A percentile compares a stretch with the other conserved stretches of the same genome.
These are phyloP conservation scores for Cercospora beticola DNA, from an alignment of 2,329 filamentous ascomycete species.

Conservation along the genomic window DNA sequence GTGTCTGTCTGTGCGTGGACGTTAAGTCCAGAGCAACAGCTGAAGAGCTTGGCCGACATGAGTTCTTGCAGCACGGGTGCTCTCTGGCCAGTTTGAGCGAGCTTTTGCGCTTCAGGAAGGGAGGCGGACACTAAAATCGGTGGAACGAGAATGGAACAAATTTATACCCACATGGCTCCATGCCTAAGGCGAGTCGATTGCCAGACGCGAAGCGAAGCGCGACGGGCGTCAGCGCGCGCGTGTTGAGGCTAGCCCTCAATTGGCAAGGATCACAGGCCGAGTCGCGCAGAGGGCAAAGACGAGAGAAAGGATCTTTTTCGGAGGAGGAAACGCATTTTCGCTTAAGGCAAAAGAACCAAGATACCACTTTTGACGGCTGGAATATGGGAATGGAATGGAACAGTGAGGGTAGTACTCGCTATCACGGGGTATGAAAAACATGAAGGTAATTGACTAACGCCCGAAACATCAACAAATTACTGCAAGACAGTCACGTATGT, in stretches of 20 bases:
- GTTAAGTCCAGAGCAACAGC: conserved; percentile 92
- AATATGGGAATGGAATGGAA: conserved; percentile 1
- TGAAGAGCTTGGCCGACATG: conserved; percentile 82
- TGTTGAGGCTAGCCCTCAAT: background rate
- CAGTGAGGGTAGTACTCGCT: background rate
- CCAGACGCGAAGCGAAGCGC: background rate
- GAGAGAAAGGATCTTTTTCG: background rate
- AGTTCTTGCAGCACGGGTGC: conserved; percentile 93
- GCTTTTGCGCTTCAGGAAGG: conserved; percentile 78
- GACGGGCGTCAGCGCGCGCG: background rate
- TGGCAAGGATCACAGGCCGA: background rate
- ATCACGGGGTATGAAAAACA: conserved; percentile 3
- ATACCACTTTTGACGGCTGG: conserved; percentile 17
- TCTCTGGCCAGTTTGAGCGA: conserved; percentile 78
- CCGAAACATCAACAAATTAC: background rate
- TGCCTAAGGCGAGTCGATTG: background rate
- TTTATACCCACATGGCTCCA: background rate
- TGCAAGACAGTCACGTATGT: conserved; percentile 12
- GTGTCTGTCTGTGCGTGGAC: conserved; percentile 93
- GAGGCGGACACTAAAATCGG: conserved; percentile 52
- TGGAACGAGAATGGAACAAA: background rate
- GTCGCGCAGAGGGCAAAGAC: background rate
- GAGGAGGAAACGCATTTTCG: background rate
- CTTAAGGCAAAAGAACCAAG: conserved; percentile 6
- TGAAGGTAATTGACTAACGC: conserved; percentile 18